These are phyloP conservation scores for Coffea eugenioides DNA, from an alignment of 257 asterid genomes.

Conservation along the genomic window DNA sequence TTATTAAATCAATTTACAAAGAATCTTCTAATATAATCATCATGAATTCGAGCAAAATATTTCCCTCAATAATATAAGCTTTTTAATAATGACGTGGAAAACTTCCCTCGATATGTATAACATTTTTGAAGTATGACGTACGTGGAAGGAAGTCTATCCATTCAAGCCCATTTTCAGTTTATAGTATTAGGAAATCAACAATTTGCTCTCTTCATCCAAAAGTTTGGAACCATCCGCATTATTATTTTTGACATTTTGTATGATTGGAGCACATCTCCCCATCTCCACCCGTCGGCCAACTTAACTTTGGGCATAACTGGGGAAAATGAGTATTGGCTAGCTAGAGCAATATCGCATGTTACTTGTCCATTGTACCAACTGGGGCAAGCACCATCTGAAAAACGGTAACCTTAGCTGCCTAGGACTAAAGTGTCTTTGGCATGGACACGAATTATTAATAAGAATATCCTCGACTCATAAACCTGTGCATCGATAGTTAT, in stretches of 20 bases:
- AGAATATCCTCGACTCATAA: background rate
- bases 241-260: background rate
- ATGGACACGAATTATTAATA: background rate
- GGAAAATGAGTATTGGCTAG: background rate
- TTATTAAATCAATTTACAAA: too few species aligned
- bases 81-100: background rate
- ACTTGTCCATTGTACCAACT: background rate
- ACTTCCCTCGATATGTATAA: too few species aligned
- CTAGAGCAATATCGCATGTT: background rate
- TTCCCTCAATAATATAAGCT: background rate
- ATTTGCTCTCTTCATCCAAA: background rate
- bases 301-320: background rate
- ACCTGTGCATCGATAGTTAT: background rate
- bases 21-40: too few species aligned
- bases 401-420: background rate
- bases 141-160: background rate
- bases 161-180: background rate
- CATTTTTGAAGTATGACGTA: background rate
- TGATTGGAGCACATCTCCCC: background rate
- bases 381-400: background rate
- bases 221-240: slow-evolving; percentile 2
- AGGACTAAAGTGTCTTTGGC: background rate
- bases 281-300: background rate
- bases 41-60: background rate
- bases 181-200: background rate